Conservation (phyloP, 2,329 filamentous ascomycete species). For the Xylaria sp. region DNA sequence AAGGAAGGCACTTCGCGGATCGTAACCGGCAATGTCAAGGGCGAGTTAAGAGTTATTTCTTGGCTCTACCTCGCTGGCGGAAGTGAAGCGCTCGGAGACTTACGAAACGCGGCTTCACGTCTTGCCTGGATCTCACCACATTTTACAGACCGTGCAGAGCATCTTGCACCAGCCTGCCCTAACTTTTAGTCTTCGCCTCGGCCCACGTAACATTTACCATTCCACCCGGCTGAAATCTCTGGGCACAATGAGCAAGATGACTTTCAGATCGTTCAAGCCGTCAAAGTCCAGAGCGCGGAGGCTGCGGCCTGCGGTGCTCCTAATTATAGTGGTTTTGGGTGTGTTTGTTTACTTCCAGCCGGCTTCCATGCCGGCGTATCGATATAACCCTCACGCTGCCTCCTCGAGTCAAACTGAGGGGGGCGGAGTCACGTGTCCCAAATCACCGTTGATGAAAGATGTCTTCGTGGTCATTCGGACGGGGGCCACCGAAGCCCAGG, state of each 20-base stretch:
- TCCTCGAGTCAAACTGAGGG: neutral
- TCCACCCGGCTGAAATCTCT: neutral
- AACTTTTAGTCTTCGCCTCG: neutral
- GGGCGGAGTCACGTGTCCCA: slow-evolving; percentile 22
- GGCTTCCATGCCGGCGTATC: neutral
- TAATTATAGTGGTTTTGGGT: slow-evolving; percentile 13
- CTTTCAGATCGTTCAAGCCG: slow-evolving; percentile 13
- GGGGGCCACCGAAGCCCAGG: slow-evolving; percentile 27
- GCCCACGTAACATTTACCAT: neutral
- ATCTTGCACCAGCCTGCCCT: neutral
- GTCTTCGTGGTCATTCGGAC: slow-evolving; percentile 29
- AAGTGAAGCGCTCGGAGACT: slow-evolving; percentile 14
- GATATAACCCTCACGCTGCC: neutral
- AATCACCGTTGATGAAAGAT: slow-evolving; percentile 28
- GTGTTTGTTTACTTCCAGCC: slow-evolving; percentile 17
- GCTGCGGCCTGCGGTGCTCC: slow-evolving; percentile 19
- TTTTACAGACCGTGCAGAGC: neutral
- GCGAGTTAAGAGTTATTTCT: slow-evolving; percentile 5
- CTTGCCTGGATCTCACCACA: neutral
- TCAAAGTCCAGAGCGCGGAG: slow-evolving; percentile 23
- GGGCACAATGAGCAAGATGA: slow-evolving; percentile 14
- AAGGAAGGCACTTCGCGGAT: neutral
- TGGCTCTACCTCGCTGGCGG: neutral
- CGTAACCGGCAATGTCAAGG: slow-evolving; percentile 14
- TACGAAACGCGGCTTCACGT: neutral